Evolutionary conservation across 257 asterid genomes (phyloP).

Genomic region (Mitragyna speciosa): DNA sequence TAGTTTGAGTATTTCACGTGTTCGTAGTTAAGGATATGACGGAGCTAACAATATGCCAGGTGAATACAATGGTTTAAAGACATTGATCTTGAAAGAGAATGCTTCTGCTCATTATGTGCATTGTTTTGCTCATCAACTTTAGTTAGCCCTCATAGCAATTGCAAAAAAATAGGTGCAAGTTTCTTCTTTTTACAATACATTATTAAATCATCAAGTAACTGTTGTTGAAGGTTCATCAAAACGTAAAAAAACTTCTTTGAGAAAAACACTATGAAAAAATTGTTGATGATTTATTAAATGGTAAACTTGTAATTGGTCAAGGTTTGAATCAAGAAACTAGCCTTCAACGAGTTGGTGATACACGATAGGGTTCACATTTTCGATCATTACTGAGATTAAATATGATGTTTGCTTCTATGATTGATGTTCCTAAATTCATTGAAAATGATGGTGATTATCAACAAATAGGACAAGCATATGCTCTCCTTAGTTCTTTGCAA

Average conservation of each 20-base stretch:
- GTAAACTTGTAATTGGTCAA: neutral
- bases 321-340: constrained; percentile 1
- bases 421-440: neutral
- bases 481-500: neutral
- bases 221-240: neutral
- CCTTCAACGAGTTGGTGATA: constrained; percentile 8
- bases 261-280: neutral
- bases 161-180: neutral
- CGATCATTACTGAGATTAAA: neutral
- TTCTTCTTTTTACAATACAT: neutral
- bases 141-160: neutral
- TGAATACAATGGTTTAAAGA: too few species aligned
- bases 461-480: neutral
- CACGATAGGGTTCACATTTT: neutral
- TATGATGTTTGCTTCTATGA: neutral
- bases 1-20: too few species aligned
- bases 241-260: neutral
- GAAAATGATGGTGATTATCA: neutral
- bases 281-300: neutral
- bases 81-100: too few species aligned
- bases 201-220: too few species aligned
- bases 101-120: too few species aligned
- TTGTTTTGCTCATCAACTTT: too few species aligned
- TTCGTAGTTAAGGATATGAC: too few species aligned
- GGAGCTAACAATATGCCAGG: too few species aligned